These are phyloP conservation scores for Exophiala alcalophila DNA, from an alignment of 2,329 filamentous ascomycete genomes.

Conservation along the genomic window DNA sequence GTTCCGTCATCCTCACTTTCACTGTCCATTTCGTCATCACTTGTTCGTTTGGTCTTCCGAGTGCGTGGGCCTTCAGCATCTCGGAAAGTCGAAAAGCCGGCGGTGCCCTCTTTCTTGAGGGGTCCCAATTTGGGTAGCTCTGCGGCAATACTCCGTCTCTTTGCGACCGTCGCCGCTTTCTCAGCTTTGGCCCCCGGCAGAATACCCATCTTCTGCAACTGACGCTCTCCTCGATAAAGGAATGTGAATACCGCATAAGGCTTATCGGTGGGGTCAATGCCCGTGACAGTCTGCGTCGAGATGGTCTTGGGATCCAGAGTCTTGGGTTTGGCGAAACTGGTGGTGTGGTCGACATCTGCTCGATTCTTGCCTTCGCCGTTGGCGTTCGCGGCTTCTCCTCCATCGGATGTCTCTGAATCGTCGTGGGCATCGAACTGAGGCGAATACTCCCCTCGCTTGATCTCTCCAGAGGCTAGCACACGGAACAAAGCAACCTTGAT, in stretches of 20 bases:
- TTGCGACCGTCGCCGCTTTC: conserved; percentile 61
- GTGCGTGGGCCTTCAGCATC: conserved; percentile 58
- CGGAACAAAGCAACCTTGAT: conserved; percentile 98
- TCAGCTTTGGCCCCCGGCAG: conserved; percentile 64
- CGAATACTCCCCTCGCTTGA: conserved; percentile 96
- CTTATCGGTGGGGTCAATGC: conserved; percentile 86
- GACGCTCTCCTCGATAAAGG: conserved; percentile 91
- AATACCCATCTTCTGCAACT: conserved; percentile 96
- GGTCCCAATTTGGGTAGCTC: conserved; percentile 84
- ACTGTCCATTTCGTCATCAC: conserved; percentile 68
- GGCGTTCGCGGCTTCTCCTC: conserved; percentile 44
- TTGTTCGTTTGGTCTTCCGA: conserved; percentile 52
- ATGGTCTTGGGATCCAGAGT: conserved; percentile 94
- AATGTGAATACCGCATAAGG: conserved; percentile 98
- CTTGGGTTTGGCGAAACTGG: conserved; percentile 96
- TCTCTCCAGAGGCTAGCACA: conserved; percentile 90
- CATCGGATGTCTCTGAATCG: conserved; percentile 67
- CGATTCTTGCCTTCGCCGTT: conserved; percentile 62
- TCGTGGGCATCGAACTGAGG: conserved; percentile 97
- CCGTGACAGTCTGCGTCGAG: conserved; percentile 98
- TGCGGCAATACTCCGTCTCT: conserved; percentile 76
- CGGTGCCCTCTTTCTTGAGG: conserved; percentile 79
- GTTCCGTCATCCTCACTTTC: conserved; percentile 72
- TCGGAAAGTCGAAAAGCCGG: conserved; percentile 85
- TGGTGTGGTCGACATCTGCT: conserved; percentile 90